These are phyloP conservation scores for Trichomonascus vanleenenianus DNA, from an alignment of 805 yeast genomes.

Conservation along the genomic window DNA sequence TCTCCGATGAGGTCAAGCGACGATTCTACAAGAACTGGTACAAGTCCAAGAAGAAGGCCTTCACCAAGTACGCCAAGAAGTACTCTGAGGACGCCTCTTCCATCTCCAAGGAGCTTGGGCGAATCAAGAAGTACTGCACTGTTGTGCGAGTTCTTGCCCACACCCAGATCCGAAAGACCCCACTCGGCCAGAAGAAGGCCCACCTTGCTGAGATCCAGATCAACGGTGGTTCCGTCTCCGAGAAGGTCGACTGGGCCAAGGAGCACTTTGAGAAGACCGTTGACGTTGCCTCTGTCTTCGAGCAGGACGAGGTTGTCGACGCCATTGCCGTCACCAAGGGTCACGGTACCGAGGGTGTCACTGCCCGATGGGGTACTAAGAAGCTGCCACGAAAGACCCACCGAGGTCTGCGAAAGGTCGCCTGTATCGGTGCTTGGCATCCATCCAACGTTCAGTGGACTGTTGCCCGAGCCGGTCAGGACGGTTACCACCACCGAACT, in stretches of 20 bases:
- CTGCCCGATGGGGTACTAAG: constrained; percentile 99
- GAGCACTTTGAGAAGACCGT: constrained; percentile 99
- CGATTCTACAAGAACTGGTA: constrained; percentile 99
- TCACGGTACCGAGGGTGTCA: constrained; percentile 99
- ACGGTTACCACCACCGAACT: constrained; percentile 99
- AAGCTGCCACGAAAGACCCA: constrained; percentile 99
- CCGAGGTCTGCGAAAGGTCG: constrained; percentile 99
- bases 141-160: constrained; percentile 99
- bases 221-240: constrained; percentile 98
- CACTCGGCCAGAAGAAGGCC: constrained; percentile 98
- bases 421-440: constrained; percentile 99
- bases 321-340: constrained; percentile 99
- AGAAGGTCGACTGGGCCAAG: constrained; percentile 97
- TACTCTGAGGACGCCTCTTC: constrained; percentile 86
- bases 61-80: constrained; percentile 99
- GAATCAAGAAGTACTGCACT: constrained; percentile 96
- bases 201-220: constrained; percentile 99
- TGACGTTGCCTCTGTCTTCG: constrained; percentile 90
- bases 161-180: constrained; percentile 99
- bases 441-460: constrained; percentile 99
- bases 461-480: constrained; percentile 99
- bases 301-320: constrained; percentile 97
- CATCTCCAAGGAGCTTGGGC: constrained; percentile 93
- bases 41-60: constrained; percentile 99
- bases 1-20: constrained; percentile 98